phyloP scores from a whole-genome alignment of 495 filamentous ascomycete genomes.

The Daldinia childiae region DNA sequence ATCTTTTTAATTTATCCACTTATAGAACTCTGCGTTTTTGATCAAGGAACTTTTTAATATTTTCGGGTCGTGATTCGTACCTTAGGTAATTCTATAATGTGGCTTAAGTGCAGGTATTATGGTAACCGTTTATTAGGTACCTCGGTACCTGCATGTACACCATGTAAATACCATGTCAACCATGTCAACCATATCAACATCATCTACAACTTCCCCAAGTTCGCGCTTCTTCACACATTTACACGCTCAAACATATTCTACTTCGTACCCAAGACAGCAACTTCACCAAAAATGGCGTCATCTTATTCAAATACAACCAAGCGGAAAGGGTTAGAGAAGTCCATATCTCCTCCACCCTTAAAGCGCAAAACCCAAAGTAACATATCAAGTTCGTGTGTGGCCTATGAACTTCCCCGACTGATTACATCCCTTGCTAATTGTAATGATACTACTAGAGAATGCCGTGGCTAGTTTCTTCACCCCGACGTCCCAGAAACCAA shows the following conservation, averaged over 20 bases:
- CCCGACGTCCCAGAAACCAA: conserved; percentile 84
- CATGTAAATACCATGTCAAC: background rate
- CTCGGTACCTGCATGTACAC: background rate
- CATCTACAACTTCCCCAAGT: background rate
- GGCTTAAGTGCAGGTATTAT: background rate
- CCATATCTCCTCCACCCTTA: conserved; percentile 68
- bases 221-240: background rate
- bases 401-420: conserved; percentile 3
- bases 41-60: no score
- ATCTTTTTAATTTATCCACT: background rate
- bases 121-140: background rate
- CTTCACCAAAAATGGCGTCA: conserved; percentile 12
- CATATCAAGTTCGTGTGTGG: conserved; percentile 71
- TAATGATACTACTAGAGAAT: conserved; percentile 58
- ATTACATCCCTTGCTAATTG: conserved; percentile 2
- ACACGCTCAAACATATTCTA: conserved; percentile 9
- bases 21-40: background rate
- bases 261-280: background rate
- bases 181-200: background rate
- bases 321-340: conserved; percentile 37
- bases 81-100: background rate
- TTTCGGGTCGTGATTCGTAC: no score
- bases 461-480: conserved; percentile 89
- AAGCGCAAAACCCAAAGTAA: conserved; percentile 73
- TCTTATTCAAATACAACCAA: conserved; percentile 25